Evolutionary conservation across 768 basidiomycete genomes (phyloP), one percentile per base, ranked within the genome.

Genomic region (Grammothele lineata): DNA sequence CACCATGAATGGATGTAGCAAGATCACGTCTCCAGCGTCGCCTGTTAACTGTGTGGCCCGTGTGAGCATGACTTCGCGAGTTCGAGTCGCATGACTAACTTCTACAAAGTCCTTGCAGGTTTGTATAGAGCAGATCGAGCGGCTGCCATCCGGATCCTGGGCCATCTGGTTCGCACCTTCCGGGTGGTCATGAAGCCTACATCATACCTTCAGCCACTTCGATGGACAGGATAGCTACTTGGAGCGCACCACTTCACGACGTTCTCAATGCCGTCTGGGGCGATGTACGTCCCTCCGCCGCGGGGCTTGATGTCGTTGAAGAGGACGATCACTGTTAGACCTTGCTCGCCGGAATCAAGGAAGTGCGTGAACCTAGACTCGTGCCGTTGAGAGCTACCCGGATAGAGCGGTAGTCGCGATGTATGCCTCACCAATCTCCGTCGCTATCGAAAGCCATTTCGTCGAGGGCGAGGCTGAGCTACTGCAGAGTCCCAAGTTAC

Each of bases 271-370:
- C 66, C 65, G 22, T 67, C 65, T 3, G 68, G 67, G 5, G 65
- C 59, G 45, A 71, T 65, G 45, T 56, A 65, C 23, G 70, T 70
- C 8, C 60, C 69, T 23, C 70, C 70, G 5, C 61, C 68, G 4
- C 57, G 48, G n/a, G 61, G 59, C 17, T 38, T 32, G 51, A 71
- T 67, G 34, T 67, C 61, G 37, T 65, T 57, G 57, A 62, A 71
- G 12, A 71, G 46, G 0, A 67, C 66, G 19, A 69, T 66, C 21
- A 67, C 61, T 14, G 64, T 60, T 17, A 70, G 52, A 3, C 59
- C 70, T 51, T 70, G 70, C 45, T 71, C 70, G 3, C 63, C 65
- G 10, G 69, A 70, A 47, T 70, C 69, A 26, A 70, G 62, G 53
- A 66, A 71, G 50, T 65, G 63, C 4, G 56, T 57, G 45, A 63